Percentiles rank a stretch among this genome's conserved stretches.
These are phyloP conservation scores for Macrolepiota fuliginosa DNA, from an alignment of 768 basidiomycete genomes.

Conservation along the genomic window DNA sequence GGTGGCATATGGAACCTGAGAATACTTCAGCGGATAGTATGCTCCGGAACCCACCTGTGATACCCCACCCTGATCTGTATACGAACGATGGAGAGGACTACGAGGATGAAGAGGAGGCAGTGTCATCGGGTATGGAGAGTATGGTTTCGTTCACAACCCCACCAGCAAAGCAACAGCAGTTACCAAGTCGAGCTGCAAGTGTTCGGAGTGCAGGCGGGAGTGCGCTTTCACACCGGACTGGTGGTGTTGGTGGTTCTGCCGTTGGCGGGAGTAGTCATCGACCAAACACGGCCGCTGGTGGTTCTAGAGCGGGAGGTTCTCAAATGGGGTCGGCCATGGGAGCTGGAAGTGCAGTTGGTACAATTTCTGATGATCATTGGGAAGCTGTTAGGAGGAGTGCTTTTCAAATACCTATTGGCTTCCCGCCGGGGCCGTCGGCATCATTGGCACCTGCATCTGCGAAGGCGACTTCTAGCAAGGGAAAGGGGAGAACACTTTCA, in stretches of 20 bases:
- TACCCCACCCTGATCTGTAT: neutral
- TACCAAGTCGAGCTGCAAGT: constrained; percentile 2
- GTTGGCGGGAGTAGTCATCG: neutral
- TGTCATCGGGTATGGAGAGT: constrained; percentile 27
- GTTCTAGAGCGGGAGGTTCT: neutral
- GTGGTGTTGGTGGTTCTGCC: neutral
- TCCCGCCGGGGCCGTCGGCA: neutral
- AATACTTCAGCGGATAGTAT: constrained; percentile 8
- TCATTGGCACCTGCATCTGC: neutral
- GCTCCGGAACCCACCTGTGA: neutral
- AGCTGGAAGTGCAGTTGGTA: neutral
- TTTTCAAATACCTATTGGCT: neutral
- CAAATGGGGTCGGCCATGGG: neutral
- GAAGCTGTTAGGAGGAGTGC: neutral
- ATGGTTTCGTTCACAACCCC: constrained; percentile 31
- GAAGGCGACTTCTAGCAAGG: constrained; percentile 1
- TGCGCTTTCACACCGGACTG: neutral
- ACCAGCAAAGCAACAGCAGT: constrained; percentile 8
- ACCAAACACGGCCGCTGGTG: neutral
- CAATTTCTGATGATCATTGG: neutral
- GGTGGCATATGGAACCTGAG: neutral
- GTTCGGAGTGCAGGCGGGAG: constrained; percentile 3
- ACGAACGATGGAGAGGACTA: constrained; percentile 9
- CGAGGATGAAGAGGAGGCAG: constrained; percentile 27
- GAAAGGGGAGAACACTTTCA: constrained; percentile 1